A percentile compares a stretch with the other conserved stretches of the same genome.
phyloP scores from a whole-genome alignment of 805 yeast genomes.

The Candida arabinofermentans region DNA sequence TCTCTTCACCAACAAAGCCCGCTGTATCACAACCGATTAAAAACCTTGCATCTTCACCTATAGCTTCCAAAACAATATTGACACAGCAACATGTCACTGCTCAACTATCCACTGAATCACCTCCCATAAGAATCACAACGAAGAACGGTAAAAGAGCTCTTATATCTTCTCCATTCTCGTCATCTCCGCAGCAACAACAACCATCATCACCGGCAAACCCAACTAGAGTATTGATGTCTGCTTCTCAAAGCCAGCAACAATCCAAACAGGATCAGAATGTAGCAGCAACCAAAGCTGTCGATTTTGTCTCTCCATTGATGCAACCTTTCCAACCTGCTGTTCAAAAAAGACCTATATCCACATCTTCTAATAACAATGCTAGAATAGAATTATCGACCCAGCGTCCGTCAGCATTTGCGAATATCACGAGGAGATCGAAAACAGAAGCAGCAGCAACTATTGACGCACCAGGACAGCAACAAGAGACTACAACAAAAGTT shows the following conservation, averaged over 20 bases:
- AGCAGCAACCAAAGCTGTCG: too few relatives aligned
- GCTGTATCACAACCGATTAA: too few relatives aligned
- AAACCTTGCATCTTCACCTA: not conserved
- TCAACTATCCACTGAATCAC: not conserved
- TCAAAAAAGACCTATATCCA: conserved; percentile 5
- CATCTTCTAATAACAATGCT: conserved; percentile 6
- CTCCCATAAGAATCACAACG: not conserved
- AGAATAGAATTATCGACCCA: conserved; percentile 21
- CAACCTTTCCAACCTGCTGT: not conserved
- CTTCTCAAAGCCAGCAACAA: not conserved
- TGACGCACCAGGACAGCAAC: not conserved
- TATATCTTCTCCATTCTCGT: not conserved
- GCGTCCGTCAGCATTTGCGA: conserved; percentile 7
- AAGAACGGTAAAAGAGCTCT: not conserved
- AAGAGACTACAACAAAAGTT: not conserved
- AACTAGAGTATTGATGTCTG: not conserved
- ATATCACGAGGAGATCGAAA: not conserved
- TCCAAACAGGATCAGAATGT: too few relatives aligned
- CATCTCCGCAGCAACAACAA: not conserved
- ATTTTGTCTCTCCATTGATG: too few relatives aligned
- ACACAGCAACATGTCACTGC: not conserved
- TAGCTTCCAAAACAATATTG: not conserved
- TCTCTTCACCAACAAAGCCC: not conserved
- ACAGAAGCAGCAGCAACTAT: not conserved
- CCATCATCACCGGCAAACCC: not conserved